Evolutionary conservation across 202 grass and related monocot species (phyloP).

Genomic region (Tripidium arundinaceum): DNA sequence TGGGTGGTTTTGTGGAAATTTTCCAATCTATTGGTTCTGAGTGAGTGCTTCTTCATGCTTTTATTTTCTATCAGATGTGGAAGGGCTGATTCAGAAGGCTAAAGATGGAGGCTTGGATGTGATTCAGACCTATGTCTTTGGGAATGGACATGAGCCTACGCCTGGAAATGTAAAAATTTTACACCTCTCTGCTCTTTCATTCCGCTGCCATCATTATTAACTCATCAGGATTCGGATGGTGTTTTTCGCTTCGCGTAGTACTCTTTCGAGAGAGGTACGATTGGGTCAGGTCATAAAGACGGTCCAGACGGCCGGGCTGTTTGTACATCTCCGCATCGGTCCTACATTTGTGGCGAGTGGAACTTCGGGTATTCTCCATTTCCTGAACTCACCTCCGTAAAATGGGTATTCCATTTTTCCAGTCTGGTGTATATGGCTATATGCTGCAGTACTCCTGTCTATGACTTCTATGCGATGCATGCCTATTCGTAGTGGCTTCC

Average conservation of each 20-base stretch:
- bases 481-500: too few species aligned
- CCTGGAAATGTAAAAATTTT: slow-evolving; percentile 62
- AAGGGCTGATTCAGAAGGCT: slow-evolving; percentile 79
- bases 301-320: too few species aligned
- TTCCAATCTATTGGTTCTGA: background rate
- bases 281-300: too few species aligned
- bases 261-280: too few species aligned
- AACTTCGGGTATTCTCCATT: too few species aligned
- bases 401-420: too few species aligned
- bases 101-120: slow-evolving; percentile 98
- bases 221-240: slow-evolving; percentile 22
- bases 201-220: slow-evolving; percentile 11
- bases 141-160: slow-evolving; percentile 92
- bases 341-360: too few species aligned
- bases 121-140: slow-evolving; percentile 89
- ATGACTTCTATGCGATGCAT: too few species aligned
- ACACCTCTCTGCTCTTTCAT: background rate
- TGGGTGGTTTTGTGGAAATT: background rate
- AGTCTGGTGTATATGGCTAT: too few species aligned
- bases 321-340: too few species aligned
- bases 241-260: slow-evolving; percentile 28
- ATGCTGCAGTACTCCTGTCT: too few species aligned
- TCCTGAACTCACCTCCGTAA: too few species aligned
- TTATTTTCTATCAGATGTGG: slow-evolving; percentile 69
- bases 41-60: background rate